A percentile compares a stretch with the other conserved stretches of the same genome.
Evolutionary conservation across 768 basidiomycete genomes (phyloP).

Genomic region (Lepiota brunneoincarnata): DNA sequence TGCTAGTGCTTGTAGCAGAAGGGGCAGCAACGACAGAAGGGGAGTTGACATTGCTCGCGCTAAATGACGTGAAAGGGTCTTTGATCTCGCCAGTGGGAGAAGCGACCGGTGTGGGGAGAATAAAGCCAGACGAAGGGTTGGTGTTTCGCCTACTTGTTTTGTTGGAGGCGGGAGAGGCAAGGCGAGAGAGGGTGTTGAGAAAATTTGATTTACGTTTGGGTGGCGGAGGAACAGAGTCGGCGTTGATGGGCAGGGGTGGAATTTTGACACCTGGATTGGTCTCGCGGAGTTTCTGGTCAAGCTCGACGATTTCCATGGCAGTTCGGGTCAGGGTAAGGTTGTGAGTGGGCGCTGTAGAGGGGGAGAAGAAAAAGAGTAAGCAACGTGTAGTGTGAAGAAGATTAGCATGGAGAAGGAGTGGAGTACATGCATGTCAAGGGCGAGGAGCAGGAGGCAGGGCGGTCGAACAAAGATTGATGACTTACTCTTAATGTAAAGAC

Average conservation of each 20-base stretch:
- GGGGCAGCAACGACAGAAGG: constrained; percentile 23
- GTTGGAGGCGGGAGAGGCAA: constrained; percentile 67
- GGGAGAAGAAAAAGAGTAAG: constrained; percentile 19
- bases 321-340: constrained; percentile 85
- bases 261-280: constrained; percentile 52
- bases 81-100: constrained; percentile 53
- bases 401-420: constrained; percentile 5
- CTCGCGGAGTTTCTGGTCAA: constrained; percentile 79
- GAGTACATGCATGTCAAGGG: background rate
- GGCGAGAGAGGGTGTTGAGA: constrained; percentile 80
- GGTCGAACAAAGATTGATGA: too few species aligned
- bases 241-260: constrained; percentile 61
- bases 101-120: constrained; percentile 42
- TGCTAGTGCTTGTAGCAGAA: constrained; percentile 56
- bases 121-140: constrained; percentile 30
- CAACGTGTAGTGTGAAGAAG: constrained; percentile 19
- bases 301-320: constrained; percentile 72
- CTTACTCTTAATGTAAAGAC: constrained; percentile 90
- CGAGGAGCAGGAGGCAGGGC: constrained; percentile 22
- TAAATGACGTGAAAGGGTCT: constrained; percentile 59
- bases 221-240: constrained; percentile 49
- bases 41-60: constrained; percentile 26
- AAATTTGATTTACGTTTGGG: constrained; percentile 82
- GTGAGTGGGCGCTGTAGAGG: constrained; percentile 74
- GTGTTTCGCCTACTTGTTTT: constrained; percentile 42